Evolutionary conservation across 2,329 filamentous ascomycete species (phyloP).

Genomic region (Lasiodiplodia gonubiensis): DNA sequence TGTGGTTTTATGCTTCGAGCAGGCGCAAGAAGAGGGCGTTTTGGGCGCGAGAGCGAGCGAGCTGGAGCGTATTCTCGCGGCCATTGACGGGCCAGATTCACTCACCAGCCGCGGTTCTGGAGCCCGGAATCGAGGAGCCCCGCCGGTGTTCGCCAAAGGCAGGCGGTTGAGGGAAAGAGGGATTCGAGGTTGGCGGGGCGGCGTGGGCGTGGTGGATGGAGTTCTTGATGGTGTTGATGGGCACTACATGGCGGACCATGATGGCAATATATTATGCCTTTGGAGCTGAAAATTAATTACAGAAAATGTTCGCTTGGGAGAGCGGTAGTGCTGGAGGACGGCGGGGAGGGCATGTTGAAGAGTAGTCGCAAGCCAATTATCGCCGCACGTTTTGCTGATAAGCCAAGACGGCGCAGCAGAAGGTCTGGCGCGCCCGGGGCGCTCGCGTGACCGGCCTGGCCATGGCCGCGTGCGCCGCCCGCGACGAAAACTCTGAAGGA

Average conservation of each 20-base stretch:
- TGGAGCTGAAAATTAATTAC: conserved; percentile 2
- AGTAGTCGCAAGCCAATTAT: conserved; percentile 19
- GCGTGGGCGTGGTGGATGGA: conserved; percentile 24
- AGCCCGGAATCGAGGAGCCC: conserved; percentile 40
- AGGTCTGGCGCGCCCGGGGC: conserved; percentile 10
- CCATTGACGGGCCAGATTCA: conserved; percentile 14
- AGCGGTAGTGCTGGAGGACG: conserved; percentile 13
- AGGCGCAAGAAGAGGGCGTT: neutral
- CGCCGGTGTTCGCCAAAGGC: conserved; percentile 28
- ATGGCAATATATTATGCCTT: conserved; percentile 19
- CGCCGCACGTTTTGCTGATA: conserved; percentile 14
- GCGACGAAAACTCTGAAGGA: conserved; percentile 26
- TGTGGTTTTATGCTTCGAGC: neutral
- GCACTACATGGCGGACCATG: conserved; percentile 29
- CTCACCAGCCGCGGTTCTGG: conserved; percentile 47
- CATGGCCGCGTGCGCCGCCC: conserved; percentile 22
- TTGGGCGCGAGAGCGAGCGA: neutral
- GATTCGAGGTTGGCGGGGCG: conserved; percentile 14
- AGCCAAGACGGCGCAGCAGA: conserved; percentile 19
- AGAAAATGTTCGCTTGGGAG: conserved; percentile 4
- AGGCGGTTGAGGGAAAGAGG: conserved; percentile 4
- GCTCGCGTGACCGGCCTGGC: conserved; percentile 23
- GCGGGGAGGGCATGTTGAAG: conserved; percentile 25
- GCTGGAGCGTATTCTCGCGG: neutral
- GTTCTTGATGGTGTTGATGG: conserved; percentile 29